phyloP scores from a whole-genome alignment of 441 rosid species.

The Rhodomyrtus psidioides region DNA sequence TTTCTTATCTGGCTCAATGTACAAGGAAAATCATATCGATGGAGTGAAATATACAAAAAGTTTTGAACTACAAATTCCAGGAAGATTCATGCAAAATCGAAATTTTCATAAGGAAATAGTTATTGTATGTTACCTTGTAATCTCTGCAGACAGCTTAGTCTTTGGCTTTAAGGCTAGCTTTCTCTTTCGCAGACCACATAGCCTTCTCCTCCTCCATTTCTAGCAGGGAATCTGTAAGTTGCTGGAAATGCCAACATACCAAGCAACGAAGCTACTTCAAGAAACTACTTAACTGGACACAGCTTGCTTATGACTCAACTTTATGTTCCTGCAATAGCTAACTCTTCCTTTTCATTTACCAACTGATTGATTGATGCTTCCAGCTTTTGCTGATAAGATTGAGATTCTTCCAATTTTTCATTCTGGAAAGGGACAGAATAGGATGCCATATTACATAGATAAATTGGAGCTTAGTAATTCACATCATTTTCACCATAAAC shows the following conservation, averaged over 20 bases:
- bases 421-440: slow-evolving; percentile 29
- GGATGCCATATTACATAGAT: background rate
- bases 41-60: background rate
- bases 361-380: slow-evolving; percentile 40
- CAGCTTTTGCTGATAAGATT: slow-evolving; percentile 38
- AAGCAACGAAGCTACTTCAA: background rate
- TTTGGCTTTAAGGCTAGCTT: slow-evolving; percentile 50
- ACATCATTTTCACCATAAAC: slow-evolving; percentile 1
- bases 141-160: slow-evolving; percentile 32
- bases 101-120: background rate
- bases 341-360: slow-evolving; percentile 82
- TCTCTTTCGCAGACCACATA: slow-evolving; percentile 73
- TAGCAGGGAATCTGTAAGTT: slow-evolving; percentile 68
- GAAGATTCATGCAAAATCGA: background rate
- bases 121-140: slow-evolving; percentile 36
- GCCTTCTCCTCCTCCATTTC: slow-evolving; percentile 95
- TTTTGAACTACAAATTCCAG: background rate
- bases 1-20: background rate
- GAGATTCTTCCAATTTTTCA: slow-evolving; percentile 55
- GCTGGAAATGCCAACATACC: slow-evolving; percentile 39
- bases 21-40: background rate
- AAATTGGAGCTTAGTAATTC: background rate
- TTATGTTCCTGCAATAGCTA: slow-evolving; percentile 59
- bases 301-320: background rate
- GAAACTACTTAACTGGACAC: background rate